Evolutionary conservation across 148 eudicot species (phyloP).

Genomic region (Diospyros kaki): DNA sequence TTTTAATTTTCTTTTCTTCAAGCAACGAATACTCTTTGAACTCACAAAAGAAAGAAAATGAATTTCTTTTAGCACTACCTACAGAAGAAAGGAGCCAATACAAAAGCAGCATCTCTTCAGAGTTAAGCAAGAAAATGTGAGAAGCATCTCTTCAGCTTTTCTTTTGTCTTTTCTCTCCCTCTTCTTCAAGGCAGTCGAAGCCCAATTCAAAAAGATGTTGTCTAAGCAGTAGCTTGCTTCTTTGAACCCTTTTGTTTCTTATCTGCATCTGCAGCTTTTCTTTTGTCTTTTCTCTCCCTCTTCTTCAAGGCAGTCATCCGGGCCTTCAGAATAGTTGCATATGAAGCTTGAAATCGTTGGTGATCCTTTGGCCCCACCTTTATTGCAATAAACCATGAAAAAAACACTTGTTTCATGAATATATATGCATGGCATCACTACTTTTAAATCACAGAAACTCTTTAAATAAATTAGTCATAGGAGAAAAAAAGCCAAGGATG

Average conservation of each 20-base stretch:
- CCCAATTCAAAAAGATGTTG: too few species aligned
- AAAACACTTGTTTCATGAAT: background rate
- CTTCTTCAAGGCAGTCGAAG: too few species aligned
- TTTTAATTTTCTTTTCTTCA: too few species aligned
- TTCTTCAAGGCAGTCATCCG: constrained; percentile 91
- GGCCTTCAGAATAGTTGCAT: constrained; percentile 86
- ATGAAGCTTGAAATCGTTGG: constrained; percentile 87
- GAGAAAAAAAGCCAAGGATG: too few species aligned
- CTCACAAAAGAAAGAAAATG: too few species aligned
- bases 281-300: constrained; percentile 84
- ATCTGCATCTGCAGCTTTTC: constrained; percentile 57
- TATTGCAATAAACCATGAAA: background rate
- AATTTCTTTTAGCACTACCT: too few species aligned
- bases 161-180: too few species aligned
- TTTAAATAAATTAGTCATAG: background rate
- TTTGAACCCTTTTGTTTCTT: constrained; percentile 41
- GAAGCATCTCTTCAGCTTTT: too few species aligned
- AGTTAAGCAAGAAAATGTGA: too few species aligned
- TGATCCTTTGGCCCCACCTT: constrained; percentile 90
- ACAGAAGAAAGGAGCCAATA: too few species aligned
- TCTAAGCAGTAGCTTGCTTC: constrained; percentile 24
- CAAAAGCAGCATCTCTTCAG: too few species aligned
- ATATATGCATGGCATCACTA: background rate
- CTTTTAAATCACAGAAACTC: background rate
- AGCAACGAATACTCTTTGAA: too few species aligned